phyloP scores from a whole-genome alignment of 805 yeast genomes.

The Candida maris region DNA sequence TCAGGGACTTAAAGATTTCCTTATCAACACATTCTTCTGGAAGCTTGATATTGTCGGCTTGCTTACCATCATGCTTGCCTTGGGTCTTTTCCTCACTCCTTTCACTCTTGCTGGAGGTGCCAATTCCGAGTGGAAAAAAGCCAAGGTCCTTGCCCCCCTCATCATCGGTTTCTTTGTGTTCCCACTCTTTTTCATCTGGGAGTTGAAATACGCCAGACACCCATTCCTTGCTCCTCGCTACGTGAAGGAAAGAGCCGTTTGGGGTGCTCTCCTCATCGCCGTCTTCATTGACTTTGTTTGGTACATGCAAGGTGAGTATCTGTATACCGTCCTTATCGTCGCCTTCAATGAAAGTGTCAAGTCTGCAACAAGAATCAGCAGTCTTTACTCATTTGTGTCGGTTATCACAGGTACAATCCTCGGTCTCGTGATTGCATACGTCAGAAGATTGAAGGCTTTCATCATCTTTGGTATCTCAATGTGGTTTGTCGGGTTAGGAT shows the following conservation, averaged over 20 bases:
- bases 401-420: conserved; percentile 56
- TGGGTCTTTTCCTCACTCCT: conserved; percentile 69
- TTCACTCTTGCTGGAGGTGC: conserved; percentile 73
- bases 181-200: conserved; percentile 62
- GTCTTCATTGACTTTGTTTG: conserved; percentile 57
- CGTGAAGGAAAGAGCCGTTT: conserved; percentile 65
- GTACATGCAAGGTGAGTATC: conserved; percentile 66
- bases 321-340: conserved; percentile 64
- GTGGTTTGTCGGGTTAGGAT: conserved; percentile 62
- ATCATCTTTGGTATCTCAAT: conserved; percentile 54
- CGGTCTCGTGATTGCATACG: conserved; percentile 49
- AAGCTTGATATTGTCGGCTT: conserved; percentile 64
- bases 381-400: conserved; percentile 62
- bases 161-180: conserved; percentile 61
- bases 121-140: conserved; percentile 51
- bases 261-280: conserved; percentile 64
- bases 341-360: conserved; percentile 54
- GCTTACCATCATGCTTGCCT: conserved; percentile 47
- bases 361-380: conserved; percentile 66
- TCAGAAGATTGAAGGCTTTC: conserved; percentile 55
- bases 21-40: conserved; percentile 52
- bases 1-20: conserved; percentile 31
- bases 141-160: conserved; percentile 62
- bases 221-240: conserved; percentile 63
- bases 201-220: conserved; percentile 46